Evolutionary conservation across 331 rosid species (phyloP).

Genomic region (Quercus tomentella): DNA sequence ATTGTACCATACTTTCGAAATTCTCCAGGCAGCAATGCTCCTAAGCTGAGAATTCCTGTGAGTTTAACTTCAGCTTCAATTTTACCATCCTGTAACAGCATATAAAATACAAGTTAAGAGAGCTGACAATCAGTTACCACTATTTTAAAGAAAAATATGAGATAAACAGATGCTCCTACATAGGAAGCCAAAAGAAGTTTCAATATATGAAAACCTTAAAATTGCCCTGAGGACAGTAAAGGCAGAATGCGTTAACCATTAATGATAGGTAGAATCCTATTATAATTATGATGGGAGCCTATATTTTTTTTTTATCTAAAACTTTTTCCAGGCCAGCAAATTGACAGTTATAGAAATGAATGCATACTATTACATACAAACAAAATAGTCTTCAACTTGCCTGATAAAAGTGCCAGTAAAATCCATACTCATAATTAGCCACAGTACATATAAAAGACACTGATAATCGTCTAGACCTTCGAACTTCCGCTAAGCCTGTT

Average conservation of each 20-base stretch:
- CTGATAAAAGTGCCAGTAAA: conserved; percentile 98
- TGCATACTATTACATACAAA: background rate
- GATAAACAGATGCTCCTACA: background rate
- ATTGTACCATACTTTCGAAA: conserved; percentile 85
- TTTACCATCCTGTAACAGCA: conserved; percentile 81
- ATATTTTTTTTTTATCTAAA: background rate
- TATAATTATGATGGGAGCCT: background rate
- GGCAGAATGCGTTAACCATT: background rate
- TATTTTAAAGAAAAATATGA: background rate
- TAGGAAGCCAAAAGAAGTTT: background rate
- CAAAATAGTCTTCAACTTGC: conserved; percentile 44
- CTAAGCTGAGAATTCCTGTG: conserved; percentile 94
- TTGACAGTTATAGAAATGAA: background rate
- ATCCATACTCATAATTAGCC: conserved; percentile 96
- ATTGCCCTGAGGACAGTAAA: background rate
- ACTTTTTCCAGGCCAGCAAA: background rate
- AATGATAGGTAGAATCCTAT: background rate
- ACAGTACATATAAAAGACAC: conserved; percentile 90
- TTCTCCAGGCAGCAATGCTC: conserved; percentile 91
- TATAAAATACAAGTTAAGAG: conserved; percentile 13
- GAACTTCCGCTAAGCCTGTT: conserved; percentile 95
- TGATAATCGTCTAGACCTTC: conserved; percentile 89
- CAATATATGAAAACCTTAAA: background rate
- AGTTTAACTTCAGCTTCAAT: conserved; percentile 97
- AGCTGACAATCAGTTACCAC: conserved; percentile 9